Percentiles rank a stretch among this genome's conserved stretches.
Conservation (phyloP, 169 alveolate genomes). For the Babesia divergens region DNA sequence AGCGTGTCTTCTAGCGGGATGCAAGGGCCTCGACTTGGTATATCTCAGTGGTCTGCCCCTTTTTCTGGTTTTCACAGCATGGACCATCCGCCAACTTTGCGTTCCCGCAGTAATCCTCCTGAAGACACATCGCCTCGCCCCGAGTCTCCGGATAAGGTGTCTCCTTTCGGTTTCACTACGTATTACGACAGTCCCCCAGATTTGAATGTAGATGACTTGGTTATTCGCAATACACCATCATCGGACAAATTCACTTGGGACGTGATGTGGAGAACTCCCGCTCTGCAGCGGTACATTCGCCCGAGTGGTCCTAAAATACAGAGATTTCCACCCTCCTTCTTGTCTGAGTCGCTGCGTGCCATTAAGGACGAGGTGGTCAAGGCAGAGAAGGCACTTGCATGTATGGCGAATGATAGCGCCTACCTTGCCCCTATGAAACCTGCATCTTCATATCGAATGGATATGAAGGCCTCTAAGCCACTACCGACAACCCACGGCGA, state of each 20-base stretch:
- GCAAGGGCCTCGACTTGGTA: not conserved
- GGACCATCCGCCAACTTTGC: not conserved
- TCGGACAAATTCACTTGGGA: not conserved
- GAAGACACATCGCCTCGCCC: not conserved
- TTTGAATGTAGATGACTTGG: not conserved
- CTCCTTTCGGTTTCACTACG: not conserved
- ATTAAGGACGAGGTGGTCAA: not conserved
- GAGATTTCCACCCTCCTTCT: no score
- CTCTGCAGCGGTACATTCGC: not conserved
- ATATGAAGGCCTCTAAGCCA: no score
- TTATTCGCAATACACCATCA: not conserved
- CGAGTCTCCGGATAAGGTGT: not conserved
- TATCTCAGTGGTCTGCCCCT: not conserved
- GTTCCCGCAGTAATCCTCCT: not conserved
- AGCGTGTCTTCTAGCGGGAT: not conserved
- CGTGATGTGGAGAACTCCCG: not conserved
- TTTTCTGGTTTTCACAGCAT: not conserved
- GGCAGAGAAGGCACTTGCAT: not conserved
- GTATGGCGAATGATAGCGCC: not conserved
- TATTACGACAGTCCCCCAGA: not conserved
- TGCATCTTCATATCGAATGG: no score
- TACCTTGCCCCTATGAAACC: no score
- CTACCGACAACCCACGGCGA: no score
- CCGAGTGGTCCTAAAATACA: no score
- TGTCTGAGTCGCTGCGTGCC: not conserved